Evolutionary conservation across 2,329 filamentous ascomycete genomes (phyloP).

Genomic region (Alternaria triticimaculans): DNA sequence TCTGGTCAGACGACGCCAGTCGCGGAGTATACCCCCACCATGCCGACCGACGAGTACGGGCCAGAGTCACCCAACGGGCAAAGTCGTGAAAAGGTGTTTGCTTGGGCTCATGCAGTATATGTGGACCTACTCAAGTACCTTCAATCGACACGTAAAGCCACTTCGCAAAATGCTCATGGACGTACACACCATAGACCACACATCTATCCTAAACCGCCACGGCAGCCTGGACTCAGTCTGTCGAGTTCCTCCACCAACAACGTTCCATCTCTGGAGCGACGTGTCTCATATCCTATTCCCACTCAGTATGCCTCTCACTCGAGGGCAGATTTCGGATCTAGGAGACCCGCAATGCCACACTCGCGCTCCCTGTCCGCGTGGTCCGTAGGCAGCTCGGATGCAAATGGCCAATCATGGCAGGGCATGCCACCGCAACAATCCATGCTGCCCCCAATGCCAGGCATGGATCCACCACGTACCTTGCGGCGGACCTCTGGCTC

Average conservation of each 20-base stretch:
- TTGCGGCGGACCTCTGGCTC: constrained; percentile 46
- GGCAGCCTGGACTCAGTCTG: constrained; percentile 61
- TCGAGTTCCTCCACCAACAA: constrained; percentile 40
- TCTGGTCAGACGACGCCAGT: constrained; percentile 42
- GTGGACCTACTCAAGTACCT: constrained; percentile 57
- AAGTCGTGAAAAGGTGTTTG: constrained; percentile 54
- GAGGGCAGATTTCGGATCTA: constrained; percentile 26
- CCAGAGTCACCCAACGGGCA: constrained; percentile 52
- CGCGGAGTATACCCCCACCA: constrained; percentile 27
- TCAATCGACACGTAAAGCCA: constrained; percentile 53
- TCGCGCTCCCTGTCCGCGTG: constrained; percentile 42
- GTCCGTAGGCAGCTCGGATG: constrained; percentile 26
- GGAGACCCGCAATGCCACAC: constrained; percentile 31
- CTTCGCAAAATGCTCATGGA: constrained; percentile 50
- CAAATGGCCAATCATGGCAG: constrained; percentile 36
- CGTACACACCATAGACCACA: constrained; percentile 59
- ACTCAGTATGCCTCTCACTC: constrained; percentile 26
- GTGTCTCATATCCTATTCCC: constrained; percentile 35
- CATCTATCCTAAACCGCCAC: constrained; percentile 68
- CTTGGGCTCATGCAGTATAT: constrained; percentile 56
- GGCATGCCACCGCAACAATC: constrained; percentile 26
- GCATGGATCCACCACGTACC: constrained; percentile 38
- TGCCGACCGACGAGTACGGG: constrained; percentile 47
- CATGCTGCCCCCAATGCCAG: constrained; percentile 27
- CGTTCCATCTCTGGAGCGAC: constrained; percentile 46